A percentile compares a stretch with the other conserved stretches of the same genome.
Evolutionary conservation across 495 filamentous ascomycete species (phyloP).

Genomic region (Tuber microsphaerosporum): DNA sequence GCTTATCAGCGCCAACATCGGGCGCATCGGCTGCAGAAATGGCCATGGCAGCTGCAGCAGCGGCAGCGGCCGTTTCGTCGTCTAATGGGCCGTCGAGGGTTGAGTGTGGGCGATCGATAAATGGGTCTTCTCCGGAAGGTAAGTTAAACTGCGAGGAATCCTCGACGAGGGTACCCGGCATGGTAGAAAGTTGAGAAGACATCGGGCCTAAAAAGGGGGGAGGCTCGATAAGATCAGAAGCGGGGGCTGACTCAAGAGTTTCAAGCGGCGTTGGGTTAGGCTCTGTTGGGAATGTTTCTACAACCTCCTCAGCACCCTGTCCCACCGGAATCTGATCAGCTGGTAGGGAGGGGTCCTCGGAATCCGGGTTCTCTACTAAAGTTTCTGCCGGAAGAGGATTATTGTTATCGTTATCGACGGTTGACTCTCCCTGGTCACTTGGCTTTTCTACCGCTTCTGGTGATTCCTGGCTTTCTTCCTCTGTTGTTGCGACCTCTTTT

Average conservation of each 20-base stretch:
- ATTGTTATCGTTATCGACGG: not conserved
- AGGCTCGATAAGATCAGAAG: slow-evolving; percentile 4
- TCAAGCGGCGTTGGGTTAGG: slow-evolving; percentile 6
- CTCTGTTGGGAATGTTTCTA: not conserved
- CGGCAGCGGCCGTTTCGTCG: slow-evolving; percentile 29
- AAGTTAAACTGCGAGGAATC: slow-evolving; percentile 9
- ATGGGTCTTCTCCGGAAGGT: slow-evolving; percentile 10
- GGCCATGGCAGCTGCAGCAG: slow-evolving; percentile 23
- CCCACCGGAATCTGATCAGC: not conserved
- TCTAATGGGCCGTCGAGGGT: slow-evolving; percentile 23
- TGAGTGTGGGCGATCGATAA: slow-evolving; percentile 9
- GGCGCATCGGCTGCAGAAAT: slow-evolving; percentile 21
- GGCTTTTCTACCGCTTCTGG: not conserved
- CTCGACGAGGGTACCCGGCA: slow-evolving; percentile 22
- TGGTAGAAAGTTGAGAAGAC: slow-evolving; percentile 22
- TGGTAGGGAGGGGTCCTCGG: not conserved
- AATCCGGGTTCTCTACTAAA: not conserved
- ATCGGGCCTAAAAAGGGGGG: slow-evolving; percentile 18
- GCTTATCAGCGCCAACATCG: slow-evolving; percentile 10
- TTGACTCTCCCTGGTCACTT: not conserved
- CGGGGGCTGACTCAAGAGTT: slow-evolving; percentile 4
- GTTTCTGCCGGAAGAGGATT: not conserved
- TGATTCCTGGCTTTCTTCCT: not conserved
- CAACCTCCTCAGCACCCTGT: not conserved
- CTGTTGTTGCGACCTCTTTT: not conserved